Base-by-base conservation (phyloP, 306 rosid genomes). In the Cyclanthera cordifolia region DNA sequence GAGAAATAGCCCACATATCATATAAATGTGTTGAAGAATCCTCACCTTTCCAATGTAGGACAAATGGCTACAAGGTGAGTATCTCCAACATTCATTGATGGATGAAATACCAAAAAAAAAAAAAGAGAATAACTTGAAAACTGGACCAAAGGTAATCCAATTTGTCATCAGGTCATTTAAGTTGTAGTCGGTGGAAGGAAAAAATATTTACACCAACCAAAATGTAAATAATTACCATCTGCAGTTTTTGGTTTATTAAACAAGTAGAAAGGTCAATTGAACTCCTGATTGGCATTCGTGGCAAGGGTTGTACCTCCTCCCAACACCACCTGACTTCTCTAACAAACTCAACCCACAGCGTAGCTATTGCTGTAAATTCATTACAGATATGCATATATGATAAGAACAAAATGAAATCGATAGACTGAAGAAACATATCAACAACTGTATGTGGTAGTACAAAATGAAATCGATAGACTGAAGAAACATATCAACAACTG, bases 241-340 rank as follows among this genome's bases (percentile, higher is more conserved):
- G 94, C 67, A 93, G 86, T 81, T 93, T 93, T 81, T 93, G 98
- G 76, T 87, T 76, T 67, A 93, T 81, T 86, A 93, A 81, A 78
- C 96, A 93, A 28, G 90, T 86, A 72, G 96, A 80, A 65, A 93
- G 90, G 78, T 87, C 95, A 71, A 93, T 85, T 30, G 89, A 72
- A 75, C 95, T 95, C 50, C 73, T 81, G 59, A 77, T 37, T 58
- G 85, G 87, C 95, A 90, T 93, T 74, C 85, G 82, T 45, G 98
- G 95, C 77, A 93, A 83, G 28, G 87, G 82, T 55, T 89, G 98
- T 61, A 91, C 82, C 86, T 93, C 95, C 83, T 93, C 98, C 96
- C 98, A 93, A 78, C 85, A 93, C 98, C 98, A 89, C 78, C 95
- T 80, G 76, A 87, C 95, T 82, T 93, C 98, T 68, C 91, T 84